Conservation (phyloP, 2,329 filamentous ascomycete species). For the Chrysosporium queenslandicum region DNA sequence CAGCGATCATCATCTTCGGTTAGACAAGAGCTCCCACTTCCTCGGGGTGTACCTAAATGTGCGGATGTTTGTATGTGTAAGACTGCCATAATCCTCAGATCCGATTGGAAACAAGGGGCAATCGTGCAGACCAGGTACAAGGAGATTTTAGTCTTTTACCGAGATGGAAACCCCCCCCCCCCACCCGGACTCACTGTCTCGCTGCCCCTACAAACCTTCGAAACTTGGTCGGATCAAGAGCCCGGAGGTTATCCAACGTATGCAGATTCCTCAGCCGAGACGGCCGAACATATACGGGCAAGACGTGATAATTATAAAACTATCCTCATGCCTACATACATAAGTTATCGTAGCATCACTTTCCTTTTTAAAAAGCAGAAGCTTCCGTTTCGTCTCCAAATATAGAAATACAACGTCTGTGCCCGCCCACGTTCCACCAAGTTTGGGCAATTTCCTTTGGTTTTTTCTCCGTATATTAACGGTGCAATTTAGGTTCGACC, state of each 20-base stretch:
- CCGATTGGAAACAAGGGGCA: too few species aligned
- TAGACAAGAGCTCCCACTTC: too few species aligned
- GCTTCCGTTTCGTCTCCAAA: conserved; percentile 5
- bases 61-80: too few species aligned
- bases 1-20: neutral
- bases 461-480: neutral
- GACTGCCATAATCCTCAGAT: too few species aligned
- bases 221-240: neutral
- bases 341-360: neutral
- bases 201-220: neutral
- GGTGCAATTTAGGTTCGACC: neutral
- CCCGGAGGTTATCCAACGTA: too few species aligned
- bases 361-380: neutral
- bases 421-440: neutral
- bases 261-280: too few species aligned
- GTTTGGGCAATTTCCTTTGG: neutral
- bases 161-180: too few species aligned
- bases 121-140: too few species aligned
- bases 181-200: too few species aligned
- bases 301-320: too few species aligned
- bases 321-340: neutral
- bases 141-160: too few species aligned
- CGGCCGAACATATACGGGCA: neutral
- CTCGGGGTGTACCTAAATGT: too few species aligned
- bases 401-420: conserved; percentile 10